These are phyloP conservation scores for Phytophthora sp. DNA, from an alignment of 352 stramenopile genomes.

Conservation along the genomic window DNA sequence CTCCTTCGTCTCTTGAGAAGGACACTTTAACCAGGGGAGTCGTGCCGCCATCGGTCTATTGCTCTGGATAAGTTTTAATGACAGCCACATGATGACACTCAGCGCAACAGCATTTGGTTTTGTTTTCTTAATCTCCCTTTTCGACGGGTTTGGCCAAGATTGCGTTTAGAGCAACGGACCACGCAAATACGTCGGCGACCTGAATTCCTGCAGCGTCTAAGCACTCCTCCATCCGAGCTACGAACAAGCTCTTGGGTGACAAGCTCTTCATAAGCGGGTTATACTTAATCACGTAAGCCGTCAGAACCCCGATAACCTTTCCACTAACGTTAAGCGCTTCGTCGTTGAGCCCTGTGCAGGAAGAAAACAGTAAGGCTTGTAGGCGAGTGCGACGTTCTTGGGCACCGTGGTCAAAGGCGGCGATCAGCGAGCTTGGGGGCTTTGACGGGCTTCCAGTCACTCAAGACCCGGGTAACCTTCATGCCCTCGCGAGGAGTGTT, in stretches of 20 bases:
- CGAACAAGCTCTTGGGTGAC: neutral
- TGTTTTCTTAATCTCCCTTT: no score
- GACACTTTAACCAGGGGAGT: no score
- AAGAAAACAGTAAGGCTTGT: constrained; percentile 11
- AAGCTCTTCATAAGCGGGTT: constrained; percentile 12
- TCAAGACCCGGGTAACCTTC: constrained; percentile 10
- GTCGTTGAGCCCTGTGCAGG: constrained; percentile 12
- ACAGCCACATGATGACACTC: no score
- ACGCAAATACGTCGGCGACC: neutral
- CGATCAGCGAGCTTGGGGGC: constrained; percentile 6
- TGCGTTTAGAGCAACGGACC: no score
- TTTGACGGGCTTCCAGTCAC: constrained; percentile 19
- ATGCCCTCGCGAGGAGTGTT: no score
- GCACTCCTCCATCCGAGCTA: constrained; percentile 11
- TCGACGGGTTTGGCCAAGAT: no score
- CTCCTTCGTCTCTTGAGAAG: no score
- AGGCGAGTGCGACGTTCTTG: constrained; percentile 1
- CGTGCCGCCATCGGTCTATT: no score
- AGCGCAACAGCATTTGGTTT: no score
- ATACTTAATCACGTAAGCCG: constrained; percentile 15
- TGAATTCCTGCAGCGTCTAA: neutral
- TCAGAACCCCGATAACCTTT: constrained; percentile 21
- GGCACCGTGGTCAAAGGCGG: neutral
- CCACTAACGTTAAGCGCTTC: constrained; percentile 16
- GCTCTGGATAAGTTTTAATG: no score